phyloP scores from a whole-genome alignment of 148 eudicot species.

The Fagopyrum tataricum region DNA sequence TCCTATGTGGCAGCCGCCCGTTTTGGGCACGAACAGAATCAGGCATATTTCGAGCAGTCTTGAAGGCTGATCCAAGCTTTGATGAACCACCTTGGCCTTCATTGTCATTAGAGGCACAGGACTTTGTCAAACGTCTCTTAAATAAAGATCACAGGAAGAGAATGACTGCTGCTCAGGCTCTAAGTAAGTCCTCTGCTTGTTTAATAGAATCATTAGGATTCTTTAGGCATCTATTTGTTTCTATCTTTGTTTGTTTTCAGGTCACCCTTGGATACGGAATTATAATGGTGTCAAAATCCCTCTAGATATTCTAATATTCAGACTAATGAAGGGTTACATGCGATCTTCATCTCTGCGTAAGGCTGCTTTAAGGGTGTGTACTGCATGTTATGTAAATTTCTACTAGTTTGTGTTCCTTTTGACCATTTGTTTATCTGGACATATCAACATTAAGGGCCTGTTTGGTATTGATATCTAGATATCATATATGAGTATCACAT shows the following conservation, averaged over 20 bases:
- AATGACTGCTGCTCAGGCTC: slow-evolving; percentile 61
- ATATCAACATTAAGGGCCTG: neutral
- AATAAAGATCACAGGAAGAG: slow-evolving; percentile 49
- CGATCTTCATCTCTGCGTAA: slow-evolving; percentile 59
- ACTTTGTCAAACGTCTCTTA: slow-evolving; percentile 45
- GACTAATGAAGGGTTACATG: slow-evolving; percentile 58
- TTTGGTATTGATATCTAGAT: too few species aligned
- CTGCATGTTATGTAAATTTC: slow-evolving; percentile 3
- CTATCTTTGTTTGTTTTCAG: slow-evolving; percentile 20
- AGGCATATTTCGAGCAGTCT: slow-evolving; percentile 52
- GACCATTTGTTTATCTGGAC: neutral
- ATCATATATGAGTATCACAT: too few species aligned
- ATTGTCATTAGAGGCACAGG: slow-evolving; percentile 44
- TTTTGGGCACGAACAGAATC: slow-evolving; percentile 70
- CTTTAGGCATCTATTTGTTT: neutral
- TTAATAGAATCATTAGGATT: neutral
- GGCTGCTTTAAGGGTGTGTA: slow-evolving; percentile 69
- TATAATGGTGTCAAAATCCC: slow-evolving; percentile 32
- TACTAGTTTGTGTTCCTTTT: neutral
- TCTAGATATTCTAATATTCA: slow-evolving; percentile 43
- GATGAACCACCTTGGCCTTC: slow-evolving; percentile 58
- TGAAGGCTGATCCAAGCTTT: slow-evolving; percentile 52
- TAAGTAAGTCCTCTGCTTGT: slow-evolving; percentile 30
- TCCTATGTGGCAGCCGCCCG: slow-evolving; percentile 63
- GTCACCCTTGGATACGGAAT: slow-evolving; percentile 55